phyloP scores from a whole-genome alignment of 2,329 filamentous ascomycete genomes.

The Colletotrichum phormii region DNA sequence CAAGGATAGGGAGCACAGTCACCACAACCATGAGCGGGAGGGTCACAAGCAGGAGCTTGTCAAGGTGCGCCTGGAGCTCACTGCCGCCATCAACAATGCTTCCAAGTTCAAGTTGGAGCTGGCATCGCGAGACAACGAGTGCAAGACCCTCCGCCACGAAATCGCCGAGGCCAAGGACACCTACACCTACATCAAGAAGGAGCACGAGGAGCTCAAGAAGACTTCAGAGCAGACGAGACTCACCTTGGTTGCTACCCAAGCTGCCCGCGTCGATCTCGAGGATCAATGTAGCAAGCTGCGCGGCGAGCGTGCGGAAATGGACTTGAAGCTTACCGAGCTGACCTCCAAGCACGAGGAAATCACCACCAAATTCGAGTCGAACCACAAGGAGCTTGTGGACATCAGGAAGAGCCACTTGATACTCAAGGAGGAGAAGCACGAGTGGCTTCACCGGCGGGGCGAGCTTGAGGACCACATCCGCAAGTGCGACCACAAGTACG shows the following conservation, averaged over 20 bases:
- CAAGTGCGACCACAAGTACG: conserved; percentile 19
- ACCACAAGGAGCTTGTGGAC: conserved; percentile 19
- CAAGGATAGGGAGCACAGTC: conserved; percentile 23
- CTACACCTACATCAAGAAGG: conserved; percentile 12
- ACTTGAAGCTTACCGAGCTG: conserved; percentile 22
- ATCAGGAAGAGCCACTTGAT: conserved; percentile 1
- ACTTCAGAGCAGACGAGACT: conserved; percentile 12
- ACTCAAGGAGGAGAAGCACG: conserved; percentile 25
- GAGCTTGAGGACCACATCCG: conserved; percentile 19
- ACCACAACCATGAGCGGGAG: conserved; percentile 21
- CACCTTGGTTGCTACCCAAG: conserved; percentile 9
- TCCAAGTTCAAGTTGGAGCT: conserved; percentile 26
- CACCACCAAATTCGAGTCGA: conserved; percentile 4
- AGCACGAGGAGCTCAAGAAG: conserved; percentile 28
- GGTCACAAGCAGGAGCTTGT: conserved; percentile 24
- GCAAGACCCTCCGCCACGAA: conserved; percentile 14
- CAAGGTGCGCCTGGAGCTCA: conserved; percentile 23
- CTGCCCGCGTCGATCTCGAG: conserved; percentile 15
- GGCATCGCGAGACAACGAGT: conserved; percentile 21
- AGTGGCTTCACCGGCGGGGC: neutral
- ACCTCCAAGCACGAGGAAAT: conserved; percentile 22
- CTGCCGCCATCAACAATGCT: conserved; percentile 2
- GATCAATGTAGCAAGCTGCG: conserved; percentile 14
- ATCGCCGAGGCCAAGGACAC: conserved; percentile 15
- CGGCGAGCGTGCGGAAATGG: conserved; percentile 17